Percentiles rank a stretch among this genome's conserved stretches.
Conservation (phyloP, 805 yeast genomes). For the Kodamaea sagamina region DNA sequence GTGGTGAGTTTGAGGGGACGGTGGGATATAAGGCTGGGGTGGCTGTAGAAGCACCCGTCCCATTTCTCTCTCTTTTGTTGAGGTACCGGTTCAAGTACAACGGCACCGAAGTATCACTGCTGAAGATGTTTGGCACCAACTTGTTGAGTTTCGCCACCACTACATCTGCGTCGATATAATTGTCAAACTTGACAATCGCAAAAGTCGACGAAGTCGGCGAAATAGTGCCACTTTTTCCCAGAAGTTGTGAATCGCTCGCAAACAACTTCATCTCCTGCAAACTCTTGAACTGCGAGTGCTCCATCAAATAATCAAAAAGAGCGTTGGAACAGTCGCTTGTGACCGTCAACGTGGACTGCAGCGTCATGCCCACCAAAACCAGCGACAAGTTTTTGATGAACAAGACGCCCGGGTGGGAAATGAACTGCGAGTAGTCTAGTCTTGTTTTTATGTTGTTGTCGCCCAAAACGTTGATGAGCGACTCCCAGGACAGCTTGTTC, state of each 20-base stretch:
- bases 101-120: conserved; percentile 28
- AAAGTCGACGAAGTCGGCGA: conserved; percentile 3
- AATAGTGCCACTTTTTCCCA: neutral
- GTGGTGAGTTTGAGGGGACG: conserved; percentile 3
- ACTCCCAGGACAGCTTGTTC: conserved; percentile 6
- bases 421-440: conserved; percentile 31
- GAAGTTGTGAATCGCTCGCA: conserved; percentile 13
- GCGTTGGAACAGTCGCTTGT: conserved; percentile 24
- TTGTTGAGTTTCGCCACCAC: conserved; percentile 23
- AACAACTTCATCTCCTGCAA: conserved; percentile 26
- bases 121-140: conserved; percentile 27
- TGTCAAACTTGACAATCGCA: conserved; percentile 35
- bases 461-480: neutral
- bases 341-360: conserved; percentile 4
- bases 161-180: conserved; percentile 37
- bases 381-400: conserved; percentile 53
- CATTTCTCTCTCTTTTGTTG: conserved; percentile 57
- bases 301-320: conserved; percentile 23
- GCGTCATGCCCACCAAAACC: conserved; percentile 24
- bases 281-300: conserved; percentile 20
- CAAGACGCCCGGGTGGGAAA: conserved; percentile 59
- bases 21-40: neutral
- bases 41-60: conserved; percentile 15
- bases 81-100: conserved; percentile 64
- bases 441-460: conserved; percentile 7